phyloP scores from a whole-genome alignment of 1,284 basidiomycete species.

The Apiotrichum veenhuisii region DNA sequence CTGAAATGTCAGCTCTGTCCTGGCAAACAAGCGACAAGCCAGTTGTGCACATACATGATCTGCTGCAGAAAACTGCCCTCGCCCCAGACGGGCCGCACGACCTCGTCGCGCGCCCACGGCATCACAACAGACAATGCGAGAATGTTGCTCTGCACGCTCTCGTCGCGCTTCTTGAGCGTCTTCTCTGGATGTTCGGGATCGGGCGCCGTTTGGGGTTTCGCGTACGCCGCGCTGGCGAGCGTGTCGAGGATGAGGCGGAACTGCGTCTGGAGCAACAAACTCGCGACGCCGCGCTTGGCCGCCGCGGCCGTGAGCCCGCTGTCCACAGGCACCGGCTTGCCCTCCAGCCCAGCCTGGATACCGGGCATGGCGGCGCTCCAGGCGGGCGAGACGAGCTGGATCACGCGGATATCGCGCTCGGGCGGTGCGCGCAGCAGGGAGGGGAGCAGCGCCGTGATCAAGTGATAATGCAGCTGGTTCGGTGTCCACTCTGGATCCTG shows the following conservation, averaged over 20 bases:
- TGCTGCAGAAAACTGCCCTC: conserved; percentile 20
- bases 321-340: not conserved
- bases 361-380: conserved; percentile 67
- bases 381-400: conserved; percentile 76
- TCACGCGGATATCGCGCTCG: conserved; percentile 76
- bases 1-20: conserved; percentile 15
- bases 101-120: conserved; percentile 45
- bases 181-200: conserved; percentile 15
- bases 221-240: conserved; percentile 31
- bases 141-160: conserved; percentile 42
- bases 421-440: conserved; percentile 69
- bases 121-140: conserved; percentile 43
- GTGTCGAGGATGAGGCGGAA: conserved; percentile 45
- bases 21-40: no score
- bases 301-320: conserved; percentile 7
- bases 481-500: conserved; percentile 33
- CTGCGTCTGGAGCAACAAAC: conserved; percentile 38
- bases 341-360: conserved; percentile 31
- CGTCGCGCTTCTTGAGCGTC: conserved; percentile 30
- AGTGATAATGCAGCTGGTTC: conserved; percentile 57
- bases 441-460: conserved; percentile 72
- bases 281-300: conserved; percentile 32
- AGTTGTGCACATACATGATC: conserved; percentile 30
- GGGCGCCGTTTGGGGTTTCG: conserved; percentile 20
- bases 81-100: conserved; percentile 32